Evolutionary conservation across 2,329 filamentous ascomycete genomes (phyloP), one percentile per base, ranked within the genome.

Genomic region (Epichloe elymi): DNA sequence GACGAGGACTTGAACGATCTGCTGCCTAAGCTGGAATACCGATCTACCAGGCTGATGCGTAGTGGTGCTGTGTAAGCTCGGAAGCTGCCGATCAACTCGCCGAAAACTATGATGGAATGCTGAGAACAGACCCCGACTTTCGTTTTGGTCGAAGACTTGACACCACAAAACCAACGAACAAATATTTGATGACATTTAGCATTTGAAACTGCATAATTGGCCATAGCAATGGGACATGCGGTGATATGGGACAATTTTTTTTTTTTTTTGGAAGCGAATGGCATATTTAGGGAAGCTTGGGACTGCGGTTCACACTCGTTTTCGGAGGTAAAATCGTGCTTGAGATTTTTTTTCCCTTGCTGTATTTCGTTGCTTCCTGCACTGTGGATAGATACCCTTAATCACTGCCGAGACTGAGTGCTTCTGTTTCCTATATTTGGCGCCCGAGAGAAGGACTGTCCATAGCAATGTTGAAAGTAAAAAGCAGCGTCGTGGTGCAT

Each of bases 1-100:
- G 69, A 71, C 35, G 72, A 74, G 54, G 66, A 66, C 15, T 60
- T 71, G 15, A 68, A 70, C 40, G 66, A 66, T 49, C 61, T 61
- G 37, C 51, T 64, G 3, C 70, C 70, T 1, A 68, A 64, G 54
- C 53, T 74, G 51, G 61, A 69, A 40, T 74, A 68, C 55, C 68
- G 67, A 53, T 72, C 71, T 36, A 72, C 71, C 15, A 61, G 70
- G 54, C 57, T 58, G 26, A 67, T 69, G 67, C 63, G 66, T 41
- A 63, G 55, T 47, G 62, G 63, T 17, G 49, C 57, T 14, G 51
- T 53, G 15, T 57, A 23, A 55, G 11, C 4, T 2, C 23, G 30
- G 30, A 40, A n/a, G 30, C 8, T n/a, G n/a, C 11, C 17, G 17
- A 11, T n/a, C 44, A 46, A 45, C 30, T 38, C 37, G 37, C 12